These are phyloP conservation scores for Aspergillus hortae DNA, from an alignment of 2,329 filamentous ascomycete genomes.

Conservation along the genomic window DNA sequence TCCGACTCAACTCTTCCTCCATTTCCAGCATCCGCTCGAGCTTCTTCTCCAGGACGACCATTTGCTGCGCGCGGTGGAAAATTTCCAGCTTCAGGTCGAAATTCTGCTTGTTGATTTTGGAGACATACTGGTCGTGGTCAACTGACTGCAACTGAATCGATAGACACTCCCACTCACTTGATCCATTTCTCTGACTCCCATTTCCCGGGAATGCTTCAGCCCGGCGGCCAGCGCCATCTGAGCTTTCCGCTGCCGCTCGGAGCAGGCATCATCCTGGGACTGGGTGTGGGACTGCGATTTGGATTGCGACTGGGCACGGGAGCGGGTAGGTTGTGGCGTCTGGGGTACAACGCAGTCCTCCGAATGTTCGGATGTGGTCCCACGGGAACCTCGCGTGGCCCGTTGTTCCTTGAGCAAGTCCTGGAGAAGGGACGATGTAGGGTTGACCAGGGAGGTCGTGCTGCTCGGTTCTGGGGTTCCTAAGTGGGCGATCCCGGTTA, in stretches of 20 bases:
- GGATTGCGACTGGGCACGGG: constrained; percentile 14
- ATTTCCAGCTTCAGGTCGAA: constrained; percentile 44
- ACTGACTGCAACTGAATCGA: background rate
- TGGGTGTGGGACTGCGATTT: constrained; percentile 16
- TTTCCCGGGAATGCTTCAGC: constrained; percentile 35
- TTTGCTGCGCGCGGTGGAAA: constrained; percentile 38
- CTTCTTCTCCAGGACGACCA: constrained; percentile 33
- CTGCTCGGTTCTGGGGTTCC: constrained; percentile 26
- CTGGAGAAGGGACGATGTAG: constrained; percentile 38
- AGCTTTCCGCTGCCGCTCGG: constrained; percentile 33
- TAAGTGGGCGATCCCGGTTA: constrained; percentile 13
- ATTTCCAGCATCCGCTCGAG: constrained; percentile 35
- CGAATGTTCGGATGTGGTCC: constrained; percentile 19
- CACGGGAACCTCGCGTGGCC: constrained; percentile 32
- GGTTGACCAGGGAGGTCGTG: constrained; percentile 34
- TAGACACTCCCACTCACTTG: constrained; percentile 27
- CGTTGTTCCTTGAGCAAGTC: constrained; percentile 41
- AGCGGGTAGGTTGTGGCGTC: constrained; percentile 22
- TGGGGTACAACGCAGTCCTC: constrained; percentile 19
- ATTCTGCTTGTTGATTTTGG: constrained; percentile 42
- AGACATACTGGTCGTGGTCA: constrained; percentile 36
- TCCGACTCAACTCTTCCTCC: constrained; percentile 32
- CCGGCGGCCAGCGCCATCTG: constrained; percentile 27
- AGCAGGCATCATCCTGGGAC: constrained; percentile 31
- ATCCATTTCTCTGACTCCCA: constrained; percentile 43